phyloP scores from a whole-genome alignment of 2,329 filamentous ascomycete genomes.

The Colletotrichum godetiae region DNA sequence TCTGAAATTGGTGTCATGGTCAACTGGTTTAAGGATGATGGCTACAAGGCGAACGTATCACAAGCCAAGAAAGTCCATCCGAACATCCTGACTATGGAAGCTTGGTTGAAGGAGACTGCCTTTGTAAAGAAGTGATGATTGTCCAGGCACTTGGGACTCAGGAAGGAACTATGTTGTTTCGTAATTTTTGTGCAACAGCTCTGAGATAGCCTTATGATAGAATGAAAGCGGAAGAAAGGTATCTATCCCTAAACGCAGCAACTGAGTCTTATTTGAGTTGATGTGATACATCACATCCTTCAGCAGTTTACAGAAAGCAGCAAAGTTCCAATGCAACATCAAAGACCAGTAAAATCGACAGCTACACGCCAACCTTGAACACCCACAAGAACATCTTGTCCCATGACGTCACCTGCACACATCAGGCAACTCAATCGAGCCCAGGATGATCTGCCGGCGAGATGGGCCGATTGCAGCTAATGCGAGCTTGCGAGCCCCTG shows the following conservation, averaged over 20 bases:
- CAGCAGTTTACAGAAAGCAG: background rate
- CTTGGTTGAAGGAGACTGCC: conserved; percentile 12
- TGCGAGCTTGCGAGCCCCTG: background rate
- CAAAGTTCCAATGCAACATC: background rate
- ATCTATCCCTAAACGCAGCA: no score
- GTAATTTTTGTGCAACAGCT: no score
- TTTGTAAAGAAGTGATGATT: conserved; percentile 7
- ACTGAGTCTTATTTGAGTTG: background rate
- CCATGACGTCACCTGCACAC: background rate
- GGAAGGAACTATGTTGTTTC: no score
- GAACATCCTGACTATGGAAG: background rate
- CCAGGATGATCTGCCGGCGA: background rate
- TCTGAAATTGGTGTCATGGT: conserved; percentile 7
- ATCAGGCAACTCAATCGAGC: background rate
- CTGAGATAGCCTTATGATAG: no score
- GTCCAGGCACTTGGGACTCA: no score
- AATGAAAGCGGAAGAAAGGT: no score
- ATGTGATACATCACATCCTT: background rate
- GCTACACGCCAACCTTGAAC: background rate
- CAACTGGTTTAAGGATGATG: conserved; percentile 16
- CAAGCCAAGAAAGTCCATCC: conserved; percentile 15
- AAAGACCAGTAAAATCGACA: background rate
- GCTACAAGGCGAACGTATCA: conserved; percentile 8
- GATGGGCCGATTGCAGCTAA: background rate
- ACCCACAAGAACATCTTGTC: background rate